Evolutionary conservation across 371 early-diverging fungal genomes (phyloP), one percentile per base, ranked within the genome.

Genomic region (Capniomyces stellatus): DNA sequence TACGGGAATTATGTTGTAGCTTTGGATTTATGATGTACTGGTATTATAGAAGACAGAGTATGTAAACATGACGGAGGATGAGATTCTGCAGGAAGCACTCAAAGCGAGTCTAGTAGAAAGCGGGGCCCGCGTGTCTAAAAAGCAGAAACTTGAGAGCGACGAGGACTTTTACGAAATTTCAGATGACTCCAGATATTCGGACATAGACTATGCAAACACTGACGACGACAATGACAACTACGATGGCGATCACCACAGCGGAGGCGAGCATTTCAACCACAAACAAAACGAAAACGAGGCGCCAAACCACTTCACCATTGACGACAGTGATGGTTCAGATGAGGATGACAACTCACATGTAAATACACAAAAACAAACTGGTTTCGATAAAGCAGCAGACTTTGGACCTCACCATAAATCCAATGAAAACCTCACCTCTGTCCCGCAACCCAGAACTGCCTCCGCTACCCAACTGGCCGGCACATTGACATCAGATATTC

Each of bases 51-150:
- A n/a, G n/a, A n/a, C n/a, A n/a, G n/a, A n/a, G n/a, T n/a, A n/a
- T n/a, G n/a, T n/a, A n/a, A n/a, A 84, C 30, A 77, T 92, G 78
- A 76, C 81, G 12, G 94, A 92, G 68, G 94, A 91, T 30, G 93
- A 93, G 56, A 87, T 87, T 56, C 62, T 91, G 25, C 74, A 78
- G 28, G 77, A 84, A 15, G 92, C 91, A 13, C 76, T 92, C 54
- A 76, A 73, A 29, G 87, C 85, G 2, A 81, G 82, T 21, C 67
- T 77, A 59, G 69, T 70, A 21, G 67, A 62, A 13, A 63, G 51
- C 49, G 47, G 28, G 2, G n/a, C 23, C 24, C 25, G 47, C 13
- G 53, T 35, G 13, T 27, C 46, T 4, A 54, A 43, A 2, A 40
- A 42, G 2, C n/a, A n/a, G n/a, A n/a, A n/a, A n/a, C n/a, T n/a